A percentile compares a stretch with the other conserved stretches of the same genome.
These are phyloP conservation scores for Cladosporium austrohemisphaericum DNA, from an alignment of 2,329 filamentous ascomycete species.

Conservation along the genomic window DNA sequence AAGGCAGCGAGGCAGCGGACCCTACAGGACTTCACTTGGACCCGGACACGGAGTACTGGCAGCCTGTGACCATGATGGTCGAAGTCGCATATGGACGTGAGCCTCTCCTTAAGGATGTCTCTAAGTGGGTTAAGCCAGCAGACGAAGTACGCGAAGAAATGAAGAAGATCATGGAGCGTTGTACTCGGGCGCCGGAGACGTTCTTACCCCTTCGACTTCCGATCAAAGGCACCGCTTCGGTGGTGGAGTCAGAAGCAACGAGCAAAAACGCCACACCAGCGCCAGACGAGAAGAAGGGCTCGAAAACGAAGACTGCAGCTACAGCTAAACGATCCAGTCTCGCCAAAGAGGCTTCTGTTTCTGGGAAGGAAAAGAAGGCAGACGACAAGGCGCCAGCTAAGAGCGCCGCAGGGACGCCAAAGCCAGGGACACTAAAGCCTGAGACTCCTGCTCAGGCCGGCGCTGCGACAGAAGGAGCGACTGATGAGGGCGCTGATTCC, in stretches of 20 bases:
- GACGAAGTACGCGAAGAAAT: slow-evolving; percentile 54
- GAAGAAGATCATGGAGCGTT: slow-evolving; percentile 55
- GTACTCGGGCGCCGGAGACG: slow-evolving; percentile 52
- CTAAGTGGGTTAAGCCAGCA: slow-evolving; percentile 53
- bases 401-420: neutral
- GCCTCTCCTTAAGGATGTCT: slow-evolving; percentile 52
- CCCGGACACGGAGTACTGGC: slow-evolving; percentile 64
- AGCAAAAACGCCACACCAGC: slow-evolving; percentile 27
- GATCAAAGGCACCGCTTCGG: slow-evolving; percentile 25
- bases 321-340: slow-evolving; percentile 1
- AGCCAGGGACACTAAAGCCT: slow-evolving; percentile 3
- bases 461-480: slow-evolving; percentile 1
- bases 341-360: slow-evolving; percentile 8
- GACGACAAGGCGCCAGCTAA: neutral
- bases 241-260: slow-evolving; percentile 18
- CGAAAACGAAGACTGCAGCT: neutral
- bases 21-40: slow-evolving; percentile 28
- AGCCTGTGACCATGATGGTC: slow-evolving; percentile 62
- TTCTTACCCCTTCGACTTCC: slow-evolving; percentile 56
- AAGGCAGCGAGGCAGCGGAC: slow-evolving; percentile 56
- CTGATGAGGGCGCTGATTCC: slow-evolving; percentile 10
- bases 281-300: slow-evolving; percentile 8
- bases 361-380: slow-evolving; percentile 13
- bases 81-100: slow-evolving; percentile 52
- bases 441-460: neutral